phyloP scores from a whole-genome alignment of 1,284 basidiomycete species.

The Pseudozyma tsukubaensis region DNA sequence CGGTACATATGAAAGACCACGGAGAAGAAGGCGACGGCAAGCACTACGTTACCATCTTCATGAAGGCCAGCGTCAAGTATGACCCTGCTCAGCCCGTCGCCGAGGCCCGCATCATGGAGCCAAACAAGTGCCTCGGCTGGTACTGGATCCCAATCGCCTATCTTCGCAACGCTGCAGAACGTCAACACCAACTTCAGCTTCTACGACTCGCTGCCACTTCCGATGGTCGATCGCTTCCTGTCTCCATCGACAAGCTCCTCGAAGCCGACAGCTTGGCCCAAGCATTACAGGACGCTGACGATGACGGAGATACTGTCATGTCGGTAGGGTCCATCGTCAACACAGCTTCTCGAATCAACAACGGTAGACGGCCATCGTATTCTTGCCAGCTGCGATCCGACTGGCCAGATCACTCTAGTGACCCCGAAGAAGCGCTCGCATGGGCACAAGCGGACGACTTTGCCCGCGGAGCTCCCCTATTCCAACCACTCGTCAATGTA shows the following conservation, averaged over 20 bases:
- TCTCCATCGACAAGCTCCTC: conserved; percentile 49
- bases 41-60: conserved; percentile 68
- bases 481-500: conserved; percentile 46
- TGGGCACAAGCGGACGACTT: conserved; percentile 56
- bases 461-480: conserved; percentile 47
- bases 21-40: conserved; percentile 38
- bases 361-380: conserved; percentile 10
- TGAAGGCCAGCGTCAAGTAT: conserved; percentile 44
- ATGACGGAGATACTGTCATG: conserved; percentile 5
- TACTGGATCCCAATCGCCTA: conserved; percentile 54
- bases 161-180: conserved; percentile 33
- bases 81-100: conserved; percentile 16
- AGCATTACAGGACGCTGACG: conserved; percentile 33
- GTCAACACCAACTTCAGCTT: conserved; percentile 36
- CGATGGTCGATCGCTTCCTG: conserved; percentile 41
- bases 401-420: background rate
- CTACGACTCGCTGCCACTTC: conserved; percentile 26
- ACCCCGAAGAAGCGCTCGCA: conserved; percentile 28
- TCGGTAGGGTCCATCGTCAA: conserved; percentile 8
- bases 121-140: conserved; percentile 65
- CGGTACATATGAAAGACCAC: conserved; percentile 43
- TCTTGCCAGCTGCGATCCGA: conserved; percentile 3
- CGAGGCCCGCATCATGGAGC: conserved; percentile 53
- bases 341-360: background rate
- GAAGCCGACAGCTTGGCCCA: conserved; percentile 47